phyloP scores from a whole-genome alignment of 2,329 filamentous ascomycete species.

The Nemania sp. region DNA sequence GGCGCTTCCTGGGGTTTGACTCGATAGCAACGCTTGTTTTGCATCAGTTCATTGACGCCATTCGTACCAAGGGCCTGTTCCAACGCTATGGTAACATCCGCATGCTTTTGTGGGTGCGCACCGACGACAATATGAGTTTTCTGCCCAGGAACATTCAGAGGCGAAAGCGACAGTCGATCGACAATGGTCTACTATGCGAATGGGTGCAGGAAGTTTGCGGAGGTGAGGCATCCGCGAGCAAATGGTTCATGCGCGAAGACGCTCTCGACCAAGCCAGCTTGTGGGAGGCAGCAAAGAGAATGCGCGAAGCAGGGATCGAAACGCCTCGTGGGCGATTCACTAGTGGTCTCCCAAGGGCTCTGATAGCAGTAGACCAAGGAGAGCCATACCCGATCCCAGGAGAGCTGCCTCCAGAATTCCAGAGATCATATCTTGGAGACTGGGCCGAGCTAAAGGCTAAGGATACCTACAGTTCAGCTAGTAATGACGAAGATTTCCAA shows the following conservation, averaged over 20 bases:
- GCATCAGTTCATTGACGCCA: conserved; percentile 63
- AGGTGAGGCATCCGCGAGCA: conserved; percentile 34
- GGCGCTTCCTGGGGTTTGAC: conserved; percentile 53
- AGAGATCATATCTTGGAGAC: too few relatives aligned
- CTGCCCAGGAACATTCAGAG: conserved; percentile 62
- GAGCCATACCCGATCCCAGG: conserved; percentile 22
- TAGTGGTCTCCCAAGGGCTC: conserved; percentile 32
- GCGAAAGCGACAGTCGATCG: conserved; percentile 60
- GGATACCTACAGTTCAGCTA: too few relatives aligned
- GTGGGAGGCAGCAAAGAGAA: conserved; percentile 46
- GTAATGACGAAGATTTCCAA: too few relatives aligned
- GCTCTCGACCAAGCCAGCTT: conserved; percentile 53
- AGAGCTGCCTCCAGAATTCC: too few relatives aligned
- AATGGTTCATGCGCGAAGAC: conserved; percentile 47
- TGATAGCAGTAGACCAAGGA: conserved; percentile 20
- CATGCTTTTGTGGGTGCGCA: conserved; percentile 72
- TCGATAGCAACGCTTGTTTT: conserved; percentile 62
- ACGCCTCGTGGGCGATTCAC: conserved; percentile 53
- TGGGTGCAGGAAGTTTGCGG: conserved; percentile 62
- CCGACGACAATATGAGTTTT: conserved; percentile 60
- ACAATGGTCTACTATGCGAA: conserved; percentile 64
- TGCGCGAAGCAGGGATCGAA: conserved; percentile 47
- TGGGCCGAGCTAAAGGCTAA: too few relatives aligned
- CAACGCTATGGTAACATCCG: conserved; percentile 79
- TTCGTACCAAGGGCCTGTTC: conserved; percentile 62